Evolutionary conservation across 352 stramenopile species (phyloP).

Genomic region (Pseudoperonospora humuli): DNA sequence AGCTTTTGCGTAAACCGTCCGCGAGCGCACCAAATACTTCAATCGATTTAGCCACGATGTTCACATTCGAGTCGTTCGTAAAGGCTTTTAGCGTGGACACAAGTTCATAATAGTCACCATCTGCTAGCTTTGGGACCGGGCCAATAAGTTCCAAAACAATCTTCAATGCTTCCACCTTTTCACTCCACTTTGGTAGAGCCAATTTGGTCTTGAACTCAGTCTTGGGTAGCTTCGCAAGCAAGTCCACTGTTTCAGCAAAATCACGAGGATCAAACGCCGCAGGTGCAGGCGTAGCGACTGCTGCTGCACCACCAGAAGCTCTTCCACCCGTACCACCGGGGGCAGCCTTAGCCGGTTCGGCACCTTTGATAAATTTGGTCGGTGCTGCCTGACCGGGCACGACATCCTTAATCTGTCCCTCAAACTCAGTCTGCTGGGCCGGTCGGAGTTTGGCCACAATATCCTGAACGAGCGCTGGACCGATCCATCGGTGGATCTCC

Average conservation of each 20-base stretch:
- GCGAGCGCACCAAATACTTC: slow-evolving; percentile 73
- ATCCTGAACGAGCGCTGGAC: slow-evolving; percentile 64
- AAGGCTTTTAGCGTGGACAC: slow-evolving; percentile 76
- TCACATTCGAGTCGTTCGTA: slow-evolving; percentile 81
- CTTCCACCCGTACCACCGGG: slow-evolving; percentile 8
- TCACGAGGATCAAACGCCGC: slow-evolving; percentile 66
- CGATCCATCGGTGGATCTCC: slow-evolving; percentile 79
- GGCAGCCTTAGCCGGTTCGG: slow-evolving; percentile 26
- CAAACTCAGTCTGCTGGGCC: slow-evolving; percentile 80
- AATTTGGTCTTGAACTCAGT: slow-evolving; percentile 78
- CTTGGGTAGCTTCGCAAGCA: slow-evolving; percentile 69
- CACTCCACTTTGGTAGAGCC: slow-evolving; percentile 73
- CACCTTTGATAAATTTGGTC: slow-evolving; percentile 63
- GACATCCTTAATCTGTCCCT: slow-evolving; percentile 68
- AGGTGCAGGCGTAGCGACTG: slow-evolving; percentile 4
- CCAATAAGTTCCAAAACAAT: slow-evolving; percentile 81
- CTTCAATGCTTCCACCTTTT: slow-evolving; percentile 80
- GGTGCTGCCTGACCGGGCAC: slow-evolving; percentile 49
- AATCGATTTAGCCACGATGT: slow-evolving; percentile 81
- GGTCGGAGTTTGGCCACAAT: slow-evolving; percentile 73
- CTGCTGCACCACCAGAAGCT: slow-evolving; percentile 3
- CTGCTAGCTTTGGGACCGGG: slow-evolving; percentile 75
- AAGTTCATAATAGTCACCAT: slow-evolving; percentile 83
- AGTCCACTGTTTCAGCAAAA: slow-evolving; percentile 80
- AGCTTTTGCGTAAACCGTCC: slow-evolving; percentile 76